Conservation (phyloP, 371 early-diverging fungal genomes). For the Thermomucor indicae-seudaticae region DNA sequence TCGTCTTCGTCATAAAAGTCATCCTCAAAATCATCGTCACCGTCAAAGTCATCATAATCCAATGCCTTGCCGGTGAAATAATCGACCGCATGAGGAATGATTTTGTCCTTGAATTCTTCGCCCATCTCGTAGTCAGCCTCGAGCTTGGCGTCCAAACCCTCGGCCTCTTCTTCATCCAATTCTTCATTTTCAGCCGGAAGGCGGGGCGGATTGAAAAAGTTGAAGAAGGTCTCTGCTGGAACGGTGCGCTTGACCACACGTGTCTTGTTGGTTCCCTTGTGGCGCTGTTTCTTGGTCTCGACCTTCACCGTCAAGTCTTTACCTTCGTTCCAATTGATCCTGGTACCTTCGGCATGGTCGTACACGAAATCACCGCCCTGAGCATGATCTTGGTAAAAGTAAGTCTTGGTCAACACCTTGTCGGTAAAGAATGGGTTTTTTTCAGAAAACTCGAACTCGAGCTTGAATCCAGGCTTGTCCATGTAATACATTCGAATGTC, state of each 20-base stretch:
- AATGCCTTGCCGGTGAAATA: slow-evolving; percentile 98
- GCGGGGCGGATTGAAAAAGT: slow-evolving; percentile 85
- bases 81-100: slow-evolving; percentile 94
- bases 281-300: slow-evolving; percentile 96
- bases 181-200: slow-evolving; percentile 74
- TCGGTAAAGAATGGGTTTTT: slow-evolving; percentile 93
- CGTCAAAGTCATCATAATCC: slow-evolving; percentile 66
- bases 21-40: slow-evolving; percentile 61
- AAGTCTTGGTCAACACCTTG: slow-evolving; percentile 83
- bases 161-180: slow-evolving; percentile 71
- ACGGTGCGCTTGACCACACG: slow-evolving; percentile 95
- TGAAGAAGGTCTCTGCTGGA: slow-evolving; percentile 92
- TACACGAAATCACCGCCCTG: slow-evolving; percentile 79
- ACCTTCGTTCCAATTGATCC: slow-evolving; percentile 94
- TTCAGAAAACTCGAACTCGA: slow-evolving; percentile 85
- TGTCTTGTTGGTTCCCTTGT: slow-evolving; percentile 96
- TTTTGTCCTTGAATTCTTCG: slow-evolving; percentile 93
- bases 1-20: neutral
- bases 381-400: slow-evolving; percentile 74
- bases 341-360: slow-evolving; percentile 86
- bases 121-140: slow-evolving; percentile 86
- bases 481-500: slow-evolving; percentile 85
- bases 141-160: slow-evolving; percentile 73
- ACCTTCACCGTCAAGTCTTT: slow-evolving; percentile 88
- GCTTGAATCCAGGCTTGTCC: slow-evolving; percentile 86